Evolutionary conservation across 305 asterid species (phyloP).

Genomic region (Caryopteris hybrid): DNA sequence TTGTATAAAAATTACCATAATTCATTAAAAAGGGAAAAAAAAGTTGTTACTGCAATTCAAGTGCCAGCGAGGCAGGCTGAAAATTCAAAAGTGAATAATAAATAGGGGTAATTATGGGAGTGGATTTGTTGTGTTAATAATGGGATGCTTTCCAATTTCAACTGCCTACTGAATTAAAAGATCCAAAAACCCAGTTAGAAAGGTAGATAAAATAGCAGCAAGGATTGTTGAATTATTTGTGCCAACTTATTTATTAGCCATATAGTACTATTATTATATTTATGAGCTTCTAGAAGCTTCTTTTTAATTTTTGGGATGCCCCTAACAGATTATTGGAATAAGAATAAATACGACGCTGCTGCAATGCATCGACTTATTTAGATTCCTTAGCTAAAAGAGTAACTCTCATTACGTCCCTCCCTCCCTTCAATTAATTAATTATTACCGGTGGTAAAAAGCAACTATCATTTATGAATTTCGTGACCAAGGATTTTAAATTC

Average conservation of each 20-base stretch:
- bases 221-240: slow-evolving; percentile 16
- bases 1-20: too few species aligned
- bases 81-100: too few species aligned
- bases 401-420: too few species aligned
- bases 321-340: background rate
- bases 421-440: slow-evolving; percentile 18
- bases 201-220: slow-evolving; percentile 1
- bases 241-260: too few species aligned
- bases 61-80: too few species aligned
- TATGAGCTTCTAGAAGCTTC: background rate
- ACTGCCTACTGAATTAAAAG: background rate
- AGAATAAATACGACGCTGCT: background rate
- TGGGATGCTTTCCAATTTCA: background rate
- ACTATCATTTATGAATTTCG: background rate
- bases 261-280: background rate
- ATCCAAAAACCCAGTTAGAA: background rate
- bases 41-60: too few species aligned
- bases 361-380: slow-evolving; percentile 3
- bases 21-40: too few species aligned
- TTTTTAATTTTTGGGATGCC: background rate
- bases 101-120: background rate
- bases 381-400: slow-evolving; percentile 5
- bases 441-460: background rate
- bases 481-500: too few species aligned
- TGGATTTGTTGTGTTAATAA: background rate